Evolutionary conservation across 164 flowering plant genomes (phyloP), one percentile per base, ranked within the genome.

Genomic region (Cinnamomum chago): DNA sequence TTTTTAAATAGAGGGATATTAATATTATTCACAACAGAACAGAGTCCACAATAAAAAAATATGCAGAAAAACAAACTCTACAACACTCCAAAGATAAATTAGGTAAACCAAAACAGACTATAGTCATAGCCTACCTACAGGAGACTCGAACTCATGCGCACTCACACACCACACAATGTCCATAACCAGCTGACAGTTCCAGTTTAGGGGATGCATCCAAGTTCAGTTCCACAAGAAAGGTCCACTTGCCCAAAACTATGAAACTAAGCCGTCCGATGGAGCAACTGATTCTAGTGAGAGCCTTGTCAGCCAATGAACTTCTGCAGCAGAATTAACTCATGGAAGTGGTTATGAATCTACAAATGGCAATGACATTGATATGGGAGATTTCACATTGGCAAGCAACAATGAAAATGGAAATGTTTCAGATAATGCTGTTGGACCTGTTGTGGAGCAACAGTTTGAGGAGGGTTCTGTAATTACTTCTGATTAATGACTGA

Each of bases 361-460:
- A 14, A 89, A 86, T 83, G 91, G 86, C 1, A 80, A 76, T 81
- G 82, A 77, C 81, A 84, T 33, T 10, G 68, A 27, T 27, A 27
- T 20, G 76, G 89, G 89, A 80, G 52, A 70, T 80, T 72, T 55
- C 18, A 52, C 79, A 22, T 3, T 75, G 7, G 74, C 77, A 27
- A 79, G 60, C 70, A 62, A 70, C 55, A 75, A 71, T 28, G 90
- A 85, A 67, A 95, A 91, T 87, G 99, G 97, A 28, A 82, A 70
- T 75, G 81, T 77, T 75, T 70, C 81, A 14, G 81, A 75, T 69
- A 81, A 76, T 73, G 85, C 69, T 52, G 83, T 68, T 69, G 87
- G 76, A 72, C 76, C 73, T 75, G 80, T 74, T 70, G 62, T 74
- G 22, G 90, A 82, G 78, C 88, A 84, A 62, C 94, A 81, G 35